These are phyloP conservation scores for Lachancea quebecensis DNA, from an alignment of 805 yeast species.

Conservation along the genomic window DNA sequence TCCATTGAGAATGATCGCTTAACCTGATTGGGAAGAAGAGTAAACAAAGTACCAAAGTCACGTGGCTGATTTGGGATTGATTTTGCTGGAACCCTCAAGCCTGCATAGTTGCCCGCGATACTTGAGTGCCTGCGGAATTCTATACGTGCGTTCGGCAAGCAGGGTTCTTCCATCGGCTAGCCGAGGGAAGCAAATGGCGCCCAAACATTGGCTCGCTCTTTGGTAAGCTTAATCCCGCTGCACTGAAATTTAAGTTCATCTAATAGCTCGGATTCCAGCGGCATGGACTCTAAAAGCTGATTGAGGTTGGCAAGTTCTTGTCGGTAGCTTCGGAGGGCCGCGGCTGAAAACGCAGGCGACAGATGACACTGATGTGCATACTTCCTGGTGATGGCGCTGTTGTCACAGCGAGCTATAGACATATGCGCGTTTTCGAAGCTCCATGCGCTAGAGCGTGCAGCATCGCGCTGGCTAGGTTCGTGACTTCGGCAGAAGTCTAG, in stretches of 20 bases:
- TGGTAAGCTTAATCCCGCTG: slow-evolving; percentile 8
- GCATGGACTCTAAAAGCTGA: neutral
- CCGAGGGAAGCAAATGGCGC: slow-evolving; percentile 2
- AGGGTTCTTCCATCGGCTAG: neutral
- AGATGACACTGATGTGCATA: neutral
- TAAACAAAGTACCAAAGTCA: slow-evolving; percentile 1
- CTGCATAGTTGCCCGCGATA: no score
- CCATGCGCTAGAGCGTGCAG: neutral
- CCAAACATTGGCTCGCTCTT: slow-evolving; percentile 6
- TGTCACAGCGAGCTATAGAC: slow-evolving; percentile 4
- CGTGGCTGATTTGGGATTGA: no score
- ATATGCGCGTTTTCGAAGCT: slow-evolving; percentile 5
- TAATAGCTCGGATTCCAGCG: neutral
- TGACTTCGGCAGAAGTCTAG: slow-evolving; percentile 1
- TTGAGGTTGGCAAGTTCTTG: slow-evolving; percentile 1
- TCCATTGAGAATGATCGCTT: neutral
- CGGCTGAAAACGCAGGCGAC: neutral
- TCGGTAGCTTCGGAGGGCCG: neutral
- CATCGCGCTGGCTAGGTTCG: neutral
- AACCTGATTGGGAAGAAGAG: slow-evolving; percentile 6
- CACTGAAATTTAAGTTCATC: slow-evolving; percentile 3
- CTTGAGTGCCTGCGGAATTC: neutral
- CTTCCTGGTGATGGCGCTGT: neutral
- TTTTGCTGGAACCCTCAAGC: no score
- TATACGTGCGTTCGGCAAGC: neutral